Evolutionary conservation across 1,284 basidiomycete species (phyloP), one percentile per base, ranked within the genome.

Genomic region (Malassezia sympodialis): DNA sequence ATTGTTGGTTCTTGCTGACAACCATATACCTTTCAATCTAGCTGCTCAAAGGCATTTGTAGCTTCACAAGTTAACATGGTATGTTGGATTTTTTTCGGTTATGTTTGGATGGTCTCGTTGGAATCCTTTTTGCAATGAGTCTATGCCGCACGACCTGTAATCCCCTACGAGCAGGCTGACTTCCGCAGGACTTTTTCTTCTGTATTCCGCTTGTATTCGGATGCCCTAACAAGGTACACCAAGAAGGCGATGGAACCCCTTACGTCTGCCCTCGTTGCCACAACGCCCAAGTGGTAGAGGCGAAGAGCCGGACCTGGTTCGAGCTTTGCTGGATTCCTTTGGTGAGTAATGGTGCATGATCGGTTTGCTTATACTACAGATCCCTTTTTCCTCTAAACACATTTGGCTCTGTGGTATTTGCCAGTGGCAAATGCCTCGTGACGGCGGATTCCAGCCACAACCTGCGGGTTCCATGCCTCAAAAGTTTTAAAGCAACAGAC

Each of bases 291-390:
- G 68, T 69, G 1, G 69, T 71, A 4, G 61, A 63, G 27, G 68
- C 65, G 6, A 71, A 71, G 54, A 56, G 61, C n/a, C 58, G 65
- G 8, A 67, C 55, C 7, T 69, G 69, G 68, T 72, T 73, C 45
- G 69, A 72, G 52, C 55, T 73, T 17, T 73, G 71, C 58, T 73
- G 68, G 65, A 60, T 73, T 26, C 71, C 71, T 4, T 42, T 73
- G 30, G 52, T 65, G 51, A n/a, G 58, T 54, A 19, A 28, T 8
- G 3, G 12, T 21, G 15, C 5, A 23, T 28, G 30, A 19, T 31
- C 21, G 28, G 11, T 15, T 26, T 48, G 14, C 31, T 49, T 4
- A 45, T 14, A 19, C 17, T 24, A 15, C 40, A 56, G 54, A 62
- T 69, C 53, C 69, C 69, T 8, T 60, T 69, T 50, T 63, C 61